phyloP scores from a whole-genome alignment of 148 eudicot species.

The Fagopyrum homotropicum region DNA sequence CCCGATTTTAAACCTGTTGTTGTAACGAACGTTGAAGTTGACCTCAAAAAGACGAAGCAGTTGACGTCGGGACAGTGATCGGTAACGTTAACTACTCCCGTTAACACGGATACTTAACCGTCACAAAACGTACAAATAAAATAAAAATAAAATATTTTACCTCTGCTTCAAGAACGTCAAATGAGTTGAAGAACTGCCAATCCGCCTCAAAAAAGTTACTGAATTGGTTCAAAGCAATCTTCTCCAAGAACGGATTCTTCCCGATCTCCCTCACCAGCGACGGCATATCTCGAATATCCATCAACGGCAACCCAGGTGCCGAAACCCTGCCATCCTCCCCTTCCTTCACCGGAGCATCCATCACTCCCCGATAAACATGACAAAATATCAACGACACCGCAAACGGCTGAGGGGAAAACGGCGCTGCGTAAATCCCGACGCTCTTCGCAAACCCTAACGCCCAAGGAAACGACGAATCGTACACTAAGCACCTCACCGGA shows the following conservation, averaged over 20 bases:
- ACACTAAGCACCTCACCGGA: slow-evolving; percentile 10
- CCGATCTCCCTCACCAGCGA: slow-evolving; percentile 7
- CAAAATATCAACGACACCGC: slow-evolving; percentile 7
- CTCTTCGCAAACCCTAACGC: neutral
- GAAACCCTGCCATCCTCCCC: neutral
- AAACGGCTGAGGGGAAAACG: slow-evolving; percentile 6
- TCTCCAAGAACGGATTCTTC: neutral
- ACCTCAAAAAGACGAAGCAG: too few relatives aligned
- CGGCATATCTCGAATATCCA: slow-evolving; percentile 10
- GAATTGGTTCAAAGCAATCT: slow-evolving; percentile 5
- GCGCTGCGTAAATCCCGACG: slow-evolving; percentile 1
- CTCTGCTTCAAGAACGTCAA: neutral
- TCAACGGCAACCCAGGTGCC: slow-evolving; percentile 7
- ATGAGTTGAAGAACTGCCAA: slow-evolving; percentile 7
- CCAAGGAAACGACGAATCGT: slow-evolving; percentile 10
- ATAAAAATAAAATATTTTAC: neutral
- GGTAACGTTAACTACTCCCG: too few relatives aligned
- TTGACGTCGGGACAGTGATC: too few relatives aligned
- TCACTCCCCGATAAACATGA: neutral
- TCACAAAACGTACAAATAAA: too few relatives aligned
- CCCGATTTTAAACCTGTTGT: too few relatives aligned
- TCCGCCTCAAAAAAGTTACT: neutral
- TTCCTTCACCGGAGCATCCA: neutral
- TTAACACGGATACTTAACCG: too few relatives aligned
- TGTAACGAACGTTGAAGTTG: too few relatives aligned